Evolutionary conservation across 1,284 basidiomycete species (phyloP), one percentile per base, ranked within the genome.

Genomic region (Boletus sp.): DNA sequence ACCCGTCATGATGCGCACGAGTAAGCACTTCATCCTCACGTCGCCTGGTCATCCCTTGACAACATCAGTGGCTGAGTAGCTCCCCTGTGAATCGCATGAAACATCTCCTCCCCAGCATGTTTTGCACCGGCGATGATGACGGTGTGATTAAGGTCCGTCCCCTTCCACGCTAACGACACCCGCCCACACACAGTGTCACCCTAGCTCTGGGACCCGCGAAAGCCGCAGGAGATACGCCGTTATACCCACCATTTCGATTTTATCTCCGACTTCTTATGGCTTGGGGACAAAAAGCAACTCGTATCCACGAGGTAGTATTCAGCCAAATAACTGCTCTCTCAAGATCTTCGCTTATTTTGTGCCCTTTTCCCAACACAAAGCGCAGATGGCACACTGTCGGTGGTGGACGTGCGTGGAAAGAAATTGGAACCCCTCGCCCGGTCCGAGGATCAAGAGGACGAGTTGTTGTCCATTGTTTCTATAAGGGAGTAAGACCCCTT

Each of bases 401-500:
- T 94, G 26, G 85, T 96, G 60, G 94, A 98, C 60, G 80, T 90
- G 33, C 81, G 87, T 54, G 84, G 82, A 29, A 92, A 82, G 62
- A 91, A 84, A 62, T 59, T 75, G 9, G 77, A 82, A 46, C 89
- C 90, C 2, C 68, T 88, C 50, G 82, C 84, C 0, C 84, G 91
- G 43, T 91, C 88, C 14, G 92, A 95, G 62, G 91, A 97, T 70
- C 94, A 98, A 67, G 94, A 97, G 64, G 94, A 98, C 65, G 94
- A 97, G 63, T 72, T 97, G 22, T 74, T 97, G 6, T 91, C 88
- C 4, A 81, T 94, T 44, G 81, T 87, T 13, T 68, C 88, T 5
- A 90, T 97, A 62, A 91, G 89, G 72, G 80, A 82, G 82, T 87
- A 61, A 38, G 77, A 13, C 20, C 14, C 33, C 20, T 16, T 19